Conservation (phyloP, 2,329 filamentous ascomycete species). For the Clarireedia hainanense region DNA sequence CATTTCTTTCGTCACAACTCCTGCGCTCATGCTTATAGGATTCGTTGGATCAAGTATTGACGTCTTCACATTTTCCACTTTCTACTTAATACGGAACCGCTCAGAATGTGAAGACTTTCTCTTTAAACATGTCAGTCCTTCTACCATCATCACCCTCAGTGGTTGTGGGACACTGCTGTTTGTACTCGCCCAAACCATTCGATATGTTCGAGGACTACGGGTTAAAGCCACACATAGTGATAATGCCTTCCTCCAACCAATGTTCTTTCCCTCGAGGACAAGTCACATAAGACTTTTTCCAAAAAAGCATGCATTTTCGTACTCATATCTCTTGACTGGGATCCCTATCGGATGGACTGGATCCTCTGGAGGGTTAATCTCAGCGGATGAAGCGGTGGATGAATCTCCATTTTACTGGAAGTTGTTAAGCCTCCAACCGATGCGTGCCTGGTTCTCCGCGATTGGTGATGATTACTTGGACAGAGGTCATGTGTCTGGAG, state of each 20-base stretch:
- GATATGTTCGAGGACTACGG: conserved; percentile 16
- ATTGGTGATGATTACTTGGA: conserved; percentile 53
- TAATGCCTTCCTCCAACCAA: conserved; percentile 29
- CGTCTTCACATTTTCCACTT: neutral
- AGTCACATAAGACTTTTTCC: conserved; percentile 61
- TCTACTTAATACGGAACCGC: neutral
- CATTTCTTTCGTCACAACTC: neutral
- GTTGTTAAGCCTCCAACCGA: conserved; percentile 25
- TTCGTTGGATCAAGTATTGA: neutral
- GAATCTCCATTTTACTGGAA: conserved; percentile 24
- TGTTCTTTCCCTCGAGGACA: conserved; percentile 58
- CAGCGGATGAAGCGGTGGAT: conserved; percentile 31
- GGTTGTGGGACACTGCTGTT: conserved; percentile 7
- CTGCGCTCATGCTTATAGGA: neutral
- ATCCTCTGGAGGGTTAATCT: conserved; percentile 47
- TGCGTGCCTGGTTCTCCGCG: conserved; percentile 44
- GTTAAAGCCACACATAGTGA: neutral
- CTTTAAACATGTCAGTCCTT: conserved; percentile 7
- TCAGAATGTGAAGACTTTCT: neutral
- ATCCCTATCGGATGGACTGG: conserved; percentile 58
- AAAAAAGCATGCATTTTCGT: conserved; percentile 58
- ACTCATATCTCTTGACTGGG: conserved; percentile 63
- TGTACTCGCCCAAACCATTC: conserved; percentile 14
- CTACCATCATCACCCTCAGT: conserved; percentile 9
- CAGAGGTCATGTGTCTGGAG: conserved; percentile 42